Evolutionary conservation across 257 asterid genomes (phyloP).

Genomic region (Paulownia fortunei): DNA sequence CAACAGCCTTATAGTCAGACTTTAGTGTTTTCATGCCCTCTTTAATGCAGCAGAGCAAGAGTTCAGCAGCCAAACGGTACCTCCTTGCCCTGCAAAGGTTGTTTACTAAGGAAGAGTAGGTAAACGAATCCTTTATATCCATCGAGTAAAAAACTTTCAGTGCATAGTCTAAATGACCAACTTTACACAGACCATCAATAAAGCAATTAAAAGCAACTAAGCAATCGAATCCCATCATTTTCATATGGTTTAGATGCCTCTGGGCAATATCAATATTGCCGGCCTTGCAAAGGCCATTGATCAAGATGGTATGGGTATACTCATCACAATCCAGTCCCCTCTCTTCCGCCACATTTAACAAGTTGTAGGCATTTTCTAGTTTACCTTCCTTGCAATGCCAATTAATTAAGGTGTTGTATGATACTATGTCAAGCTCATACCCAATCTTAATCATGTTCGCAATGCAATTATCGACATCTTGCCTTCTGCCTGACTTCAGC

Average conservation of each 20-base stretch:
- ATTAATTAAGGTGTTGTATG: constrained; percentile 78
- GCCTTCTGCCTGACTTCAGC: constrained; percentile 56
- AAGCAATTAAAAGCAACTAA: constrained; percentile 80
- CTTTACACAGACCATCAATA: constrained; percentile 69
- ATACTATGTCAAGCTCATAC: constrained; percentile 70
- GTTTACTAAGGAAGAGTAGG: constrained; percentile 79
- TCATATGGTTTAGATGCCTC: constrained; percentile 60
- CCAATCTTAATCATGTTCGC: constrained; percentile 76
- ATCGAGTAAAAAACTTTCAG: constrained; percentile 59
- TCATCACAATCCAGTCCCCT: constrained; percentile 66
- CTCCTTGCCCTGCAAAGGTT: constrained; percentile 70
- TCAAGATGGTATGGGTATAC: constrained; percentile 77
- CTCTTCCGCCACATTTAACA: constrained; percentile 57
- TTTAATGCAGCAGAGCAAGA: constrained; percentile 63
- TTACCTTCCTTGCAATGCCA: constrained; percentile 68
- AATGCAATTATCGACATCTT: constrained; percentile 55
- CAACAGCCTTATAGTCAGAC: constrained; percentile 63
- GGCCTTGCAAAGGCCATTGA: constrained; percentile 81
- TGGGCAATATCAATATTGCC: constrained; percentile 63
- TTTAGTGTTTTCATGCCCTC: constrained; percentile 57
- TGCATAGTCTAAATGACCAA: constrained; percentile 70
- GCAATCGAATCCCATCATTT: constrained; percentile 53
- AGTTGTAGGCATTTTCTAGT: constrained; percentile 58
- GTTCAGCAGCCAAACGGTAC: constrained; percentile 68
- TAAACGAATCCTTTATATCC: constrained; percentile 70